Evolutionary conservation across 2,329 filamentous ascomycete genomes (phyloP).

Genomic region (Trichoderma sp.): DNA sequence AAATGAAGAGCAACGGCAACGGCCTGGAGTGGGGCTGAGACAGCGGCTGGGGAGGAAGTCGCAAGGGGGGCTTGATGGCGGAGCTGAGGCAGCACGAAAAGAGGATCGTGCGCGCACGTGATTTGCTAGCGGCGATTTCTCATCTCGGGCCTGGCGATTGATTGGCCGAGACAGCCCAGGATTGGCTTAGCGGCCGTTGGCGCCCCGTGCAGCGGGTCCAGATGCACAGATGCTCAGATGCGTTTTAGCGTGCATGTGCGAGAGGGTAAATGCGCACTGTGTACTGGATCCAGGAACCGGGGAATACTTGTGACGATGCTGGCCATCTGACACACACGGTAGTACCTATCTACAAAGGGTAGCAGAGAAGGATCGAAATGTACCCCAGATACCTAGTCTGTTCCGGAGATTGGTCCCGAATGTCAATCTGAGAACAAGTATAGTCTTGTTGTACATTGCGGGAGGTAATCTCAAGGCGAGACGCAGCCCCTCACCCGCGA

Average conservation of each 20-base stretch:
- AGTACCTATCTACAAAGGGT: background rate
- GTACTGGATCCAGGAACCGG: background rate
- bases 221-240: background rate
- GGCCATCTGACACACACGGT: background rate
- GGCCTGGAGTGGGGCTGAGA: background rate
- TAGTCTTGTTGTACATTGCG: too few species aligned
- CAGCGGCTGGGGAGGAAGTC: background rate
- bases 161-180: background rate
- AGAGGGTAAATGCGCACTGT: background rate
- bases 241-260: background rate
- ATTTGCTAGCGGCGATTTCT: constrained; percentile 1
- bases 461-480: too few species aligned
- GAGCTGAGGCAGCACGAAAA: background rate
- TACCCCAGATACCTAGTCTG: background rate
- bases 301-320: background rate
- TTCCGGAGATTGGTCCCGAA: too few species aligned
- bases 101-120: constrained; percentile 18
- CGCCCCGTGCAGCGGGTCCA: background rate
- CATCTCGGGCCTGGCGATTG: background rate
- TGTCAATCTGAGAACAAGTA: too few species aligned
- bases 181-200: constrained; percentile 22
- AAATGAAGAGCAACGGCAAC: background rate
- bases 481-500: too few species aligned
- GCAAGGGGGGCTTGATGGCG: background rate
- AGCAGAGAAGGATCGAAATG: background rate